Base-by-base conservation (phyloP, 2,329 filamentous ascomycete species). In the Graphilbum ipis-grandicollis region DNA sequence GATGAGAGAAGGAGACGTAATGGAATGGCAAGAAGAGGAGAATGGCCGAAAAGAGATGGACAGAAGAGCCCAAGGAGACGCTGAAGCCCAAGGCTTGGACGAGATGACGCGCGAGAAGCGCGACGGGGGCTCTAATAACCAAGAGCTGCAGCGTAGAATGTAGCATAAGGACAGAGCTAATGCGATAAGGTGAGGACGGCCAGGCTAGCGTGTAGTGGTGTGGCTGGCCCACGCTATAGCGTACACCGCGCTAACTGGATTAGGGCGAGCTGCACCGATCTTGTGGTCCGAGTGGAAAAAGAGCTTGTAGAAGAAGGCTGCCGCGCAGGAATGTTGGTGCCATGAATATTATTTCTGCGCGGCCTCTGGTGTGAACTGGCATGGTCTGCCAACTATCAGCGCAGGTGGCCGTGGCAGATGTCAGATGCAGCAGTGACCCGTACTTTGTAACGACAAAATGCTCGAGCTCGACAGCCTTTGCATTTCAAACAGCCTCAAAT, bases 91-190 rank as follows among this genome's bases (percentile, higher is more conserved):
- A 33, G 18, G 22, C 23, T 25, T 9, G 15, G 15, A 19, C 10
- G 30, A 22, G 6, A n/a, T 25, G 19, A 25, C 32, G 32, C 32
- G 32, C 32, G 32, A 34, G 32, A 34, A 25, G 32, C 32, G 32
- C 32, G 32, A 34, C 8, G 15, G 29, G 29, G 9, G 9, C 9
- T 10, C 28, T 10, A 29, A 29, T 6, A 29, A 29, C 18, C 12
- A 5, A 13, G 9, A 13, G 5, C 26, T 28, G 26, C 26, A 9
- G 26, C 26, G 26, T 28, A 28, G 26, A 28, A 28, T 13, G 6
- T n/a, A 28, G 26, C 9, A 12, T 28, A 13, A 28, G 5, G 26
- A 7, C 9, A 28, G 26, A 13, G 26, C 14, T 28, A 28, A 13
- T 28, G 26, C 26, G 26, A 28, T 28, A 28, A 28, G 26, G 26